A percentile compares a stretch with the other conserved stretches of the same genome.
Conservation (phyloP, 2,329 filamentous ascomycete species). For the Nigrospora oryzae region DNA sequence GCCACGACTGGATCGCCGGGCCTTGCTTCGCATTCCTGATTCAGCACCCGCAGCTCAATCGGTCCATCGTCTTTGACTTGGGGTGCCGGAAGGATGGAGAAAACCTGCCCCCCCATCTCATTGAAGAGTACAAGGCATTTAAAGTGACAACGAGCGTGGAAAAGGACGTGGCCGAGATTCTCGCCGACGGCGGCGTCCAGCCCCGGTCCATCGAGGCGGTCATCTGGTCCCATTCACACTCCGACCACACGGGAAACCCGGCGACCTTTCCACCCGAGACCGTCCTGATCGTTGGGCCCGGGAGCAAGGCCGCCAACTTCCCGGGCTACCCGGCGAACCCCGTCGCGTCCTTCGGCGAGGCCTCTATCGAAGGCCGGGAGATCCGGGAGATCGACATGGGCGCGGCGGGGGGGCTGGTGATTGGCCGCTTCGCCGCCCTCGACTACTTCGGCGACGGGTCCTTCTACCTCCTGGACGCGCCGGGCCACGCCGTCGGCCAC, state of each 20-base stretch:
- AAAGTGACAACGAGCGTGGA: slow-evolving; percentile 5
- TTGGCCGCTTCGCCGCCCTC: slow-evolving; percentile 15
- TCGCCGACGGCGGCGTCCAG: slow-evolving; percentile 10
- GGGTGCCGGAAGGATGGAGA: slow-evolving; percentile 7
- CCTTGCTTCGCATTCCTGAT: slow-evolving; percentile 15
- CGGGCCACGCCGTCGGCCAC: slow-evolving; percentile 22
- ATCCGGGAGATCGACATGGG: slow-evolving; percentile 12
- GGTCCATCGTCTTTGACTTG: slow-evolving; percentile 8
- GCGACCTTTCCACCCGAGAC: slow-evolving; percentile 30
- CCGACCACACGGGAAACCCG: slow-evolving; percentile 39
- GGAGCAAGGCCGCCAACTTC: slow-evolving; percentile 16
- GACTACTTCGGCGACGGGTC: slow-evolving; percentile 24
- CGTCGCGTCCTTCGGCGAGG: slow-evolving; percentile 12
- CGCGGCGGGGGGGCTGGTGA: slow-evolving; percentile 6
- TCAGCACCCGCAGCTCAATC: slow-evolving; percentile 12
- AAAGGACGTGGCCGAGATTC: slow-evolving; percentile 12
- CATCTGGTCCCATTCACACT: slow-evolving; percentile 35
- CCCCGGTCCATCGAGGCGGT: slow-evolving; percentile 14
- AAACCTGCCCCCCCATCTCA: slow-evolving; percentile 2
- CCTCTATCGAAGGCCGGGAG: slow-evolving; percentile 13
- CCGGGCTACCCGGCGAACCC: slow-evolving; percentile 12
- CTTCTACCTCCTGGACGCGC: slow-evolving; percentile 24
- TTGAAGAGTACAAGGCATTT: slow-evolving; percentile 1
- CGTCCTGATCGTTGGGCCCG: slow-evolving; percentile 28
- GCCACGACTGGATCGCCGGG: slow-evolving; percentile 17